These are phyloP conservation scores for Candida corydali DNA, from an alignment of 805 yeast species.

Conservation along the genomic window DNA sequence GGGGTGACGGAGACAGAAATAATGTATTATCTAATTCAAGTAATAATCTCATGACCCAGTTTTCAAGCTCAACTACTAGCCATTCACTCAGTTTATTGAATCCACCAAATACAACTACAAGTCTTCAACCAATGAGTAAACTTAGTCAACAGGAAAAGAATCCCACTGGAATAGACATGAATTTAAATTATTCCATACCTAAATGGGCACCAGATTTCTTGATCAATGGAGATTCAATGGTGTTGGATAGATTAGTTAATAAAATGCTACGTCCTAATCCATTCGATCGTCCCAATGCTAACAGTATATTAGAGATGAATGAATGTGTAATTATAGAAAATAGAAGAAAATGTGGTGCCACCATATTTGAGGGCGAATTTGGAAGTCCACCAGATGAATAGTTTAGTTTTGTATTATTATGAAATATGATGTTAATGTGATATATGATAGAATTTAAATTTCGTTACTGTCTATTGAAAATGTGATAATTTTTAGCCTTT, in stretches of 20 bases:
- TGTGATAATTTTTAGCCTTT: too few relatives aligned
- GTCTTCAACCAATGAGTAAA: neutral
- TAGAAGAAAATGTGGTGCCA: constrained; percentile 86
- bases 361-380: constrained; percentile 91
- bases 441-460: neutral
- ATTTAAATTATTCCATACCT: constrained; percentile 44
- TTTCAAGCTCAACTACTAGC: constrained; percentile 1
- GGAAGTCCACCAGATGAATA: constrained; percentile 53
- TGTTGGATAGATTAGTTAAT: constrained; percentile 74
- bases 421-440: neutral
- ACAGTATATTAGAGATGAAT: constrained; percentile 58
- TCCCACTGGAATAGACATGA: neutral
- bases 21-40: constrained; percentile 21
- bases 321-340: constrained; percentile 78
- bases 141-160: too few relatives aligned
- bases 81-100: neutral
- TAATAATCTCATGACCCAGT: constrained; percentile 6
- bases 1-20: neutral
- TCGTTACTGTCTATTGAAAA: too few relatives aligned
- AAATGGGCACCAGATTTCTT: constrained; percentile 86
- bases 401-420: neutral
- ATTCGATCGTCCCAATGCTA: constrained; percentile 73
- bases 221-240: constrained; percentile 46
- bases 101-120: neutral
- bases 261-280: constrained; percentile 91